Evolutionary conservation across 805 yeast species (phyloP).

Genomic region (Nematodospora valgi): DNA sequence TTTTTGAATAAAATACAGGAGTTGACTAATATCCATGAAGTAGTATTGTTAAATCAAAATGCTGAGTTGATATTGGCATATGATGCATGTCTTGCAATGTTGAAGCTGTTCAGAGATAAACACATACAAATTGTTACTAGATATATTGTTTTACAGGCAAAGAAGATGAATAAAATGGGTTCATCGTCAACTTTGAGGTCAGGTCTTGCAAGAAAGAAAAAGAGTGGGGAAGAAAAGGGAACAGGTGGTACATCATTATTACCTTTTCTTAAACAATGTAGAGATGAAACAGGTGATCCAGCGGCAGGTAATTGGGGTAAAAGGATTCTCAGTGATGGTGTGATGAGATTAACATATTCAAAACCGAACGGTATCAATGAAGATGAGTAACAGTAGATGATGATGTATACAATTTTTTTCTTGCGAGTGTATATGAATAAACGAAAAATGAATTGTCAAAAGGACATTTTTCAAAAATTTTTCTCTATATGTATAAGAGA

Average conservation of each 20-base stretch:
- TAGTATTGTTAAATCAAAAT: constrained; percentile 45
- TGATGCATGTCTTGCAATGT: constrained; percentile 87
- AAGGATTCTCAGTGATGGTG: constrained; percentile 59
- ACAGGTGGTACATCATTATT: constrained; percentile 93
- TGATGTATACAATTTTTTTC: neutral
- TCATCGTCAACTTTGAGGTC: constrained; percentile 60
- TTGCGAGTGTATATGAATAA: neutral
- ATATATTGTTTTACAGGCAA: constrained; percentile 79
- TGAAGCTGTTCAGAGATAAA: constrained; percentile 84
- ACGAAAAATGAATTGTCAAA: neutral
- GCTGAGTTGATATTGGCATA: constrained; percentile 67
- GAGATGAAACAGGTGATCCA: constrained; percentile 92
- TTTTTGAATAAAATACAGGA: constrained; percentile 62
- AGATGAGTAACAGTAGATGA: constrained; percentile 19
- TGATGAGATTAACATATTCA: constrained; percentile 39
- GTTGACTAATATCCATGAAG: constrained; percentile 61
- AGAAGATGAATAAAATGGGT: constrained; percentile 49
- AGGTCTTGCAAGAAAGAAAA: constrained; percentile 55
- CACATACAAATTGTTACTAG: constrained; percentile 92
- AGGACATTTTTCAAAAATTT: neutral
- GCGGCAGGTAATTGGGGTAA: constrained; percentile 94
- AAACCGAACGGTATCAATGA: constrained; percentile 40
- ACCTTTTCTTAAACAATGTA: constrained; percentile 90
- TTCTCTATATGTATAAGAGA: constrained; percentile 11
- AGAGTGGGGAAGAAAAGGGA: constrained; percentile 62